Percentiles rank a stretch among this genome's conserved stretches.
phyloP scores from a whole-genome alignment of 345 rosid species.

The Gossypium rotundifolium region DNA sequence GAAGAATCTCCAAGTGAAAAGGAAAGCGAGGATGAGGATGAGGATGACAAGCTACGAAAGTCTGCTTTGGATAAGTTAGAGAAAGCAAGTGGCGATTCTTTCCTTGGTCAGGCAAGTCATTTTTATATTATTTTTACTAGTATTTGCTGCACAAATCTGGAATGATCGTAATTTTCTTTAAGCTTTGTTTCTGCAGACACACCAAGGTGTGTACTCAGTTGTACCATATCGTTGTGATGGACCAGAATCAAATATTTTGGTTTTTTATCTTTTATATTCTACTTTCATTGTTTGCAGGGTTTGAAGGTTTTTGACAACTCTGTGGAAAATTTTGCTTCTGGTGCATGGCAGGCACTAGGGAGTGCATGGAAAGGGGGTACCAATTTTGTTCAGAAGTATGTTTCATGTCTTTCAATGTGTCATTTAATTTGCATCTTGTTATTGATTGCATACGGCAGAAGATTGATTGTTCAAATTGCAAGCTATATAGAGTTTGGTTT shows the following conservation, averaged over 20 bases:
- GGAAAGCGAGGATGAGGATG: slow-evolving; percentile 71
- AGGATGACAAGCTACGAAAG: slow-evolving; percentile 47
- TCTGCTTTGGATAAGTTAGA: slow-evolving; percentile 70
- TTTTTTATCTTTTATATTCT: not conserved
- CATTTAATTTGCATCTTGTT: not conserved
- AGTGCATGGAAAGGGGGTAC: slow-evolving; percentile 78
- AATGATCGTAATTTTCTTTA: not conserved
- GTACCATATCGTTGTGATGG: not conserved
- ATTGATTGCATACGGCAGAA: not conserved
- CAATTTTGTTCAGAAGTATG: slow-evolving; percentile 77
- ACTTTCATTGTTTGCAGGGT: slow-evolving; percentile 38
- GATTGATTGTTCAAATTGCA: not conserved
- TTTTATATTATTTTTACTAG: slow-evolving; percentile 13
- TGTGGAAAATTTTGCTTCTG: slow-evolving; percentile 87
- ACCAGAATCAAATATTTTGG: not conserved
- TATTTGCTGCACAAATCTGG: not conserved
- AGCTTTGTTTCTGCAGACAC: not conserved
- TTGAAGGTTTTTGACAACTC: slow-evolving; percentile 85
- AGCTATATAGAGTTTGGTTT: not conserved
- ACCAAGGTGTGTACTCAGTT: not conserved
- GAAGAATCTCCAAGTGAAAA: slow-evolving; percentile 41
- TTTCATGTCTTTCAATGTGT: slow-evolving; percentile 10
- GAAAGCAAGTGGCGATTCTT: slow-evolving; percentile 75
- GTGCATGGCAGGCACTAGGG: slow-evolving; percentile 95
- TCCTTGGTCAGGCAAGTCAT: slow-evolving; percentile 80